Percentiles rank a stretch among this genome's conserved stretches.
Evolutionary conservation across 257 asterid genomes (phyloP).

Genomic region (Solanum neorickii): DNA sequence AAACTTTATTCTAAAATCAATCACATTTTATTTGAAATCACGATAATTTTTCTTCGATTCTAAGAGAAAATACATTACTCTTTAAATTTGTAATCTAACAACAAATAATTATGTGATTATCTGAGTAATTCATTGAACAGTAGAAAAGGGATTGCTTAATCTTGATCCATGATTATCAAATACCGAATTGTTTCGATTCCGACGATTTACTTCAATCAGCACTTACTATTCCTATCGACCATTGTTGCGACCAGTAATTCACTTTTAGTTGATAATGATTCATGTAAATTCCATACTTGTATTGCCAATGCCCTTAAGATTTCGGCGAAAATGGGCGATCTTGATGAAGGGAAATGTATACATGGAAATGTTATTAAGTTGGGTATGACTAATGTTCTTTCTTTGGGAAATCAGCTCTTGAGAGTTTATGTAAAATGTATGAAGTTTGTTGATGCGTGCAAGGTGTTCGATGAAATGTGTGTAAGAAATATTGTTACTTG

Average conservation of each 20-base stretch:
- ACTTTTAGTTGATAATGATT: background rate
- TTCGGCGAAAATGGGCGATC: conserved; percentile 6
- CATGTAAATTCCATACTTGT: background rate
- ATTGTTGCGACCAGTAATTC: background rate
- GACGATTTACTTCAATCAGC: background rate
- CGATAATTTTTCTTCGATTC: too few relatives aligned
- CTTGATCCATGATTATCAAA: background rate
- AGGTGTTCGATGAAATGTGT: conserved; percentile 11
- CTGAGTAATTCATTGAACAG: background rate
- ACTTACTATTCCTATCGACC: background rate
- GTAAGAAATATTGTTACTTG: conserved; percentile 7
- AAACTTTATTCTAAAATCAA: background rate
- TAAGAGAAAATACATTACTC: too few relatives aligned
- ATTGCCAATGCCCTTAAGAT: conserved; percentile 3
- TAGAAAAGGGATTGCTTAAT: background rate
- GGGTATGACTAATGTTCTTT: background rate
- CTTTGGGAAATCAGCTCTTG: conserved; percentile 12
- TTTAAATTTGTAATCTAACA: background rate
- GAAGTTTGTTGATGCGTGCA: background rate
- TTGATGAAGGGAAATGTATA: background rate
- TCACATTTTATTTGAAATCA: background rate
- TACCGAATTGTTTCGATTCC: background rate
- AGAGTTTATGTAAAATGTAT: conserved; percentile 2
- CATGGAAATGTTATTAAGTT: conserved; percentile 9
- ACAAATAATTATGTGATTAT: too few relatives aligned